Conservation (phyloP, 257 asterid genomes). For the Henckelia pumila region DNA sequence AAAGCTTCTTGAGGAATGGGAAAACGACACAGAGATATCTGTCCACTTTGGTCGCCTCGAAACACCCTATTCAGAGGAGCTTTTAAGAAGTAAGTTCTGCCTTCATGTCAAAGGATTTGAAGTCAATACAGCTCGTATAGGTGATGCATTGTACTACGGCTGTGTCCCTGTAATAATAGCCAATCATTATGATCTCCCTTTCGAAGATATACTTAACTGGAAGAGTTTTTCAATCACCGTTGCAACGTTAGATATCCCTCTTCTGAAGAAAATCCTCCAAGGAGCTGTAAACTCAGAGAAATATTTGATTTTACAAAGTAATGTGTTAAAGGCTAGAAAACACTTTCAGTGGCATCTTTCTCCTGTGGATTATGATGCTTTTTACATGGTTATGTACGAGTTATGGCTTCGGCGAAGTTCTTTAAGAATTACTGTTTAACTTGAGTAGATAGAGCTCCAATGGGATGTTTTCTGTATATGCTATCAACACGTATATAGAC, state of each 20-base stretch:
- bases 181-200: conserved; percentile 91
- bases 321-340: conserved; percentile 59
- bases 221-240: conserved; percentile 63
- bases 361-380: conserved; percentile 75
- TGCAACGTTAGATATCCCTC: conserved; percentile 75
- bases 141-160: conserved; percentile 75
- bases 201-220: conserved; percentile 72
- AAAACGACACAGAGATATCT: conserved; percentile 59
- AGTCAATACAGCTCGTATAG: conserved; percentile 90
- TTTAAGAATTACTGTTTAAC: conserved; percentile 29
- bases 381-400: conserved; percentile 79
- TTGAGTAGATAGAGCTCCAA: conserved; percentile 12
- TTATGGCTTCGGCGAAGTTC: conserved; percentile 75
- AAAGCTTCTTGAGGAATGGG: conserved; percentile 77
- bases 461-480: neutral
- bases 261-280: conserved; percentile 59
- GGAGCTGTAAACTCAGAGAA: conserved; percentile 42
- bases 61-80: conserved; percentile 63
- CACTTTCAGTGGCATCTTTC: conserved; percentile 81
- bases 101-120: conserved; percentile 90
- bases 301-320: conserved; percentile 39
- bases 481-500: too few relatives aligned
- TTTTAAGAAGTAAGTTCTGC: conserved; percentile 72
- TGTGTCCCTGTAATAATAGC: conserved; percentile 88
- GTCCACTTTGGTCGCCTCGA: conserved; percentile 50